phyloP scores from a whole-genome alignment of 1,284 basidiomycete species.

The Cystobasidium sp. region DNA sequence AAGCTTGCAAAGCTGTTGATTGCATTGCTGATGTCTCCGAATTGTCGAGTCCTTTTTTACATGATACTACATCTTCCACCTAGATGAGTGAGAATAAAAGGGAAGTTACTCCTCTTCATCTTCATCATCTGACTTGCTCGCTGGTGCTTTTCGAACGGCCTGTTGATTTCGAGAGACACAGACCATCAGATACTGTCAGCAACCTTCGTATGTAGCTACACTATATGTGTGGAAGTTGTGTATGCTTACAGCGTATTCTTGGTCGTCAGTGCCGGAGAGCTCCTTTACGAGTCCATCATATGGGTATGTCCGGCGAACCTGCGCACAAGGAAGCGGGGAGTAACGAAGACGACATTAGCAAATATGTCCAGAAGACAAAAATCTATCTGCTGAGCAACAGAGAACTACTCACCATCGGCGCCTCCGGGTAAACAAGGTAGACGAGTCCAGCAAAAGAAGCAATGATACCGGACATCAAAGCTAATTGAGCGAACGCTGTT shows the following conservation, averaged over 20 bases:
- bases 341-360: background rate
- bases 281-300: conserved; percentile 51
- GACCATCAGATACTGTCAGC: no score
- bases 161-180: no score
- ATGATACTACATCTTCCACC: no score
- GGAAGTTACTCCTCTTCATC: no score
- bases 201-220: background rate
- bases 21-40: no score
- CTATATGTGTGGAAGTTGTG: background rate
- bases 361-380: background rate
- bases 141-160: no score
- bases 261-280: conserved; percentile 49
- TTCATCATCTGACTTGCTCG: no score
- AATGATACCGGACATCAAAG: conserved; percentile 47
- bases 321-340: background rate
- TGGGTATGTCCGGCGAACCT: conserved; percentile 51
- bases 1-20: no score
- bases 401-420: conserved; percentile 47
- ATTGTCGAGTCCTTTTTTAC: no score
- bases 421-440: conserved; percentile 43
- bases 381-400: background rate
- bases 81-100: no score
- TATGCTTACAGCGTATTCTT: conserved; percentile 45
- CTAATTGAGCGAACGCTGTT: conserved; percentile 50
- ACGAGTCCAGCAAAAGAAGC: conserved; percentile 48